A percentile compares a stretch with the other conserved stretches of the same genome.
These are phyloP conservation scores for Aspergillus fijiensis DNA, from an alignment of 2,329 filamentous ascomycete genomes.

Conservation along the genomic window DNA sequence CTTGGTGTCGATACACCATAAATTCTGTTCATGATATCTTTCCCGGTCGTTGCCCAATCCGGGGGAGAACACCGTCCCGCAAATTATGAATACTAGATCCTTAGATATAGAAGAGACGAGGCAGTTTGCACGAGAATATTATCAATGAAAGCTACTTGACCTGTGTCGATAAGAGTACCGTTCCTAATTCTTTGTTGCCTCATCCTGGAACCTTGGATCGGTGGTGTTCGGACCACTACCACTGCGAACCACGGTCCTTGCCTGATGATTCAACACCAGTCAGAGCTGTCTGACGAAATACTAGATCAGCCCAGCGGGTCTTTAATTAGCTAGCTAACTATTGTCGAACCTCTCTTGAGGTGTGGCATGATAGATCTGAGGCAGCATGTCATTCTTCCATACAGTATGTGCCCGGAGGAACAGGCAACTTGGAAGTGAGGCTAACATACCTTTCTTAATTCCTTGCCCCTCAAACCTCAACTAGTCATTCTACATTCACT, in stretches of 20 bases:
- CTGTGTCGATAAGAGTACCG: background rate
- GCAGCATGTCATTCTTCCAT: background rate
- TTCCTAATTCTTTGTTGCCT: background rate
- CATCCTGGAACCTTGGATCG: background rate
- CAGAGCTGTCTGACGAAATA: background rate
- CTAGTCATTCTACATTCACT: conserved; percentile 1
- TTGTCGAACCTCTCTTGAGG: background rate
- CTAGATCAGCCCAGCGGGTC: background rate
- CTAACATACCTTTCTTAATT: no score
- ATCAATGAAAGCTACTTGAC: background rate
- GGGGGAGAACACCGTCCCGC: background rate
- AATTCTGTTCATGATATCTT: background rate
- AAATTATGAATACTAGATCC: background rate
- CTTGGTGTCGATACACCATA: conserved; percentile 52
- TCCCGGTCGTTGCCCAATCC: background rate
- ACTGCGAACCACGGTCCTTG: background rate
- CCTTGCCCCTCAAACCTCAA: background rate
- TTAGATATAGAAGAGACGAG: background rate
- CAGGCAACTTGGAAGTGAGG: background rate
- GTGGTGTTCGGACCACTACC: background rate
- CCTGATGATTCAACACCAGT: background rate
- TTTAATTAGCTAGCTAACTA: background rate
- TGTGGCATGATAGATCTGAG: background rate
- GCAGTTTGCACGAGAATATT: background rate
- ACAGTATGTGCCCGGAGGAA: background rate